These are phyloP conservation scores for Sarocladiaceae sp. DNA, from an alignment of 2,329 filamentous ascomycete species.

Conservation along the genomic window DNA sequence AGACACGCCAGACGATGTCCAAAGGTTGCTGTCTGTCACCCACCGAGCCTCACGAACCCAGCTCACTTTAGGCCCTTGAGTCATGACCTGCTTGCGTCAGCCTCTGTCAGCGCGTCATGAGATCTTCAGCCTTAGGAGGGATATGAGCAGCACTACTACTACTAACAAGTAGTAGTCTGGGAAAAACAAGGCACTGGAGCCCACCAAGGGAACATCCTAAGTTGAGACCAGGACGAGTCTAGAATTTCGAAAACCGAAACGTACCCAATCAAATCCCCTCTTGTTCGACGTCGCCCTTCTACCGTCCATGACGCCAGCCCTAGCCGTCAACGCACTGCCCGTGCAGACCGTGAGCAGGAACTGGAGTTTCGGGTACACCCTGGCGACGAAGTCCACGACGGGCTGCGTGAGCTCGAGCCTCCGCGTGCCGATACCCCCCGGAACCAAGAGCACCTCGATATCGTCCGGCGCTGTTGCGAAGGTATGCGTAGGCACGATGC, in stretches of 20 bases:
- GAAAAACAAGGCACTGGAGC: too few relatives aligned
- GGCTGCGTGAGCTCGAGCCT: conserved; percentile 16
- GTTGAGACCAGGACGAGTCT: not conserved
- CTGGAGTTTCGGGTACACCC: conserved; percentile 33
- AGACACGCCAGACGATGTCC: conserved; percentile 54
- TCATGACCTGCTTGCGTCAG: conserved; percentile 22
- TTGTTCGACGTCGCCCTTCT: conserved; percentile 57
- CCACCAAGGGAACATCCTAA: too few relatives aligned
- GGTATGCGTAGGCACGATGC: conserved; percentile 29
- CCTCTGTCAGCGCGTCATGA: not conserved
- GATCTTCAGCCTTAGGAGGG: too few relatives aligned
- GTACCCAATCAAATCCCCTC: conserved; percentile 34
- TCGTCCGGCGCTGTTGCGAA: conserved; percentile 27
- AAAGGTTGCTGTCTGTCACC: conserved; percentile 55
- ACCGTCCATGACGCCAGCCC: conserved; percentile 50
- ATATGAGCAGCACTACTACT: too few relatives aligned
- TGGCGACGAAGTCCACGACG: conserved; percentile 30
- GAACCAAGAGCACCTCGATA: conserved; percentile 31
- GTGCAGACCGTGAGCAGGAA: conserved; percentile 59
- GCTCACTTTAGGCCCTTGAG: conserved; percentile 35
- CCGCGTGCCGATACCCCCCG: conserved; percentile 29
- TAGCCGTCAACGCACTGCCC: conserved; percentile 47
- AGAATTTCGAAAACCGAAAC: not conserved
- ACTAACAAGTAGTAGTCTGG: too few relatives aligned
- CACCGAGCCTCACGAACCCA: conserved; percentile 54